Base-by-base conservation (phyloP, 1,284 basidiomycete species). In the Cryptococcus deneoformans region DNA sequence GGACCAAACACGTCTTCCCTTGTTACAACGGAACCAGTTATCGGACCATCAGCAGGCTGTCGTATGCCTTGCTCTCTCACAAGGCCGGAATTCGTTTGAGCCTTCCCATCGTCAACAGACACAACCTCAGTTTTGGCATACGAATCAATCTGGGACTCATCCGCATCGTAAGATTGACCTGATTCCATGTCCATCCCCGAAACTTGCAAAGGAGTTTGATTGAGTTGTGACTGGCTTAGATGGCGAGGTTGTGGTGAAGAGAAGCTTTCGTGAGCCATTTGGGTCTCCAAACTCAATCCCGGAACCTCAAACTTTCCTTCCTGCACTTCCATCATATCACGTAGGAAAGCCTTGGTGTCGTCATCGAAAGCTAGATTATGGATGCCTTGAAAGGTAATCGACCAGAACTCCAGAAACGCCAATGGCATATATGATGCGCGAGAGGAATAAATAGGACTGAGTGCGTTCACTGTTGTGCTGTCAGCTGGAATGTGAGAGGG, bases 361-460 rank as follows among this genome's bases (percentile, higher is more conserved):
- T 68, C 65, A 7, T 71, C 66, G 45, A 67, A 67, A 5, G 66
- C 59, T 14, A 68, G 59, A 5, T 53, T 59, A 2, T 54, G 40
- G 14, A 66, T 57, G 5, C 35, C 46, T 29, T 53, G 57, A 61
- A 77, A 77, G 2, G 61, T 63, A 3, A 50, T 52, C 14, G 53
- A 48, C 72, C 72, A 78, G 61, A 78, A 70, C 9, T 53, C 52
- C 52, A 66, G 62, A 65, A 77, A 76, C 0, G 71, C 63, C 2
- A 56, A 24, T 1, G 65, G 66, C 2, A 74, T 73, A 0, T 45
- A 57, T 0, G 54, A 24, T 2, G 67, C 70, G 14, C 54, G 62
- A 0, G 67, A 67, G 14, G 69, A 69, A 52, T 66, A 70, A 45
- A 75, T 42, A 37, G 70, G 66, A 46, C 70, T 62, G 42, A 68